Conservation (phyloP, 495 filamentous ascomycete species). For the Penicillium salamii region DNA sequence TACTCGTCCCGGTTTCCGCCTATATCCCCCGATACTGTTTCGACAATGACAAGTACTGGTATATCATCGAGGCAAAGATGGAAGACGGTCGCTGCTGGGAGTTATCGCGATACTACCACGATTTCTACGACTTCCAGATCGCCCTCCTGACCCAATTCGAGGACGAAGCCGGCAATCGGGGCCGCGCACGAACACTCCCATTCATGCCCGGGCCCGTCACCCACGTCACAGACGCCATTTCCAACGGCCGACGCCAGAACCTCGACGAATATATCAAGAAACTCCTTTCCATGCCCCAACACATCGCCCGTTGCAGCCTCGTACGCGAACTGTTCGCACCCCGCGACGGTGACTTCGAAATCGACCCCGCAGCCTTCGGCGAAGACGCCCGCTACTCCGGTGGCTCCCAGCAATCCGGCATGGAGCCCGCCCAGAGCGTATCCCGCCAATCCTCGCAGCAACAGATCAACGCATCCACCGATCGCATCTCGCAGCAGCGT, state of each 20-base stretch:
- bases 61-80: slow-evolving; percentile 87
- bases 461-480: slow-evolving; percentile 62
- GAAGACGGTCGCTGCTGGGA: slow-evolving; percentile 93
- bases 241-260: slow-evolving; percentile 85
- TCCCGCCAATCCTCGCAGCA: slow-evolving; percentile 75
- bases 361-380: slow-evolving; percentile 63
- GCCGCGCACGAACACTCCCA: slow-evolving; percentile 77
- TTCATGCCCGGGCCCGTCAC: slow-evolving; percentile 99
- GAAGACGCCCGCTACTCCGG: slow-evolving; percentile 69
- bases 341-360: slow-evolving; percentile 86
- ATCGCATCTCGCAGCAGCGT: slow-evolving; percentile 59
- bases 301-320: slow-evolving; percentile 78
- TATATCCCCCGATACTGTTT: slow-evolving; percentile 93
- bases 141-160: slow-evolving; percentile 91
- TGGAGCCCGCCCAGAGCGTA: slow-evolving; percentile 49
- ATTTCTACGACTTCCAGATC: slow-evolving; percentile 99
- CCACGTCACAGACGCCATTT: slow-evolving; percentile 96
- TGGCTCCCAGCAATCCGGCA: slow-evolving; percentile 70
- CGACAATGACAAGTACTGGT: slow-evolving; percentile 98
- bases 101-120: slow-evolving; percentile 89
- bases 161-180: slow-evolving; percentile 80
- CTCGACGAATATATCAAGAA: slow-evolving; percentile 94
- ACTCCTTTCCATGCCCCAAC: slow-evolving; percentile 73
- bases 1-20: slow-evolving; percentile 65
- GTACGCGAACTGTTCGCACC: slow-evolving; percentile 90